Percentiles rank a stretch among this genome's conserved stretches.
These are phyloP conservation scores for Eucalyptus fibrosa DNA, from an alignment of 345 rosid species.

Conservation along the genomic window DNA sequence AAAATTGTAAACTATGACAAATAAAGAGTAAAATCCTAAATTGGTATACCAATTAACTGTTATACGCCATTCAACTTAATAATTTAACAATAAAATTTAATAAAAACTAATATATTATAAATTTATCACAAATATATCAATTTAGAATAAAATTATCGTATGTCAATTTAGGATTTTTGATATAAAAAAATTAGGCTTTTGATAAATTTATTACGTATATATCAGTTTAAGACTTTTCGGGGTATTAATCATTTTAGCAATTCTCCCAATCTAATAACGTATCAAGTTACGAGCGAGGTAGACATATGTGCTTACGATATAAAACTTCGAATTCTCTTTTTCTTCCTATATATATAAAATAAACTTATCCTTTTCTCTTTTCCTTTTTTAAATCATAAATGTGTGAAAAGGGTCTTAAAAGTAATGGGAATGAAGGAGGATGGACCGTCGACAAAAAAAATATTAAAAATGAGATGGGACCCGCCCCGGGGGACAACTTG, in stretches of 20 bases:
- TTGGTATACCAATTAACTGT: accelerated
- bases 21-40: too few relatives aligned
- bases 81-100: too few relatives aligned
- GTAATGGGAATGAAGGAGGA: background rate
- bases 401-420: background rate
- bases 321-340: too few relatives aligned
- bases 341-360: too few relatives aligned
- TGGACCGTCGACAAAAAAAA: too few relatives aligned
- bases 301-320: too few relatives aligned
- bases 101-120: accelerated
- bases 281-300: too few relatives aligned
- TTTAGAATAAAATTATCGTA: accelerated
- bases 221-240: accelerated
- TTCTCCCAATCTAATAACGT: too few relatives aligned
- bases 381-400: background rate
- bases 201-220: accelerated
- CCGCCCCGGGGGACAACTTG: background rate
- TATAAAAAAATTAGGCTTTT: accelerated
- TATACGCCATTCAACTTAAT: too few relatives aligned
- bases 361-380: background rate
- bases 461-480: background rate
- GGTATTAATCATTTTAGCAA: accelerated
- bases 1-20: too few relatives aligned
- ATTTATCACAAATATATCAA: accelerated
- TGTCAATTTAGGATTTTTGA: accelerated